phyloP scores from a whole-genome alignment of 1,284 basidiomycete species.

The Ustilago cynodontis region DNA sequence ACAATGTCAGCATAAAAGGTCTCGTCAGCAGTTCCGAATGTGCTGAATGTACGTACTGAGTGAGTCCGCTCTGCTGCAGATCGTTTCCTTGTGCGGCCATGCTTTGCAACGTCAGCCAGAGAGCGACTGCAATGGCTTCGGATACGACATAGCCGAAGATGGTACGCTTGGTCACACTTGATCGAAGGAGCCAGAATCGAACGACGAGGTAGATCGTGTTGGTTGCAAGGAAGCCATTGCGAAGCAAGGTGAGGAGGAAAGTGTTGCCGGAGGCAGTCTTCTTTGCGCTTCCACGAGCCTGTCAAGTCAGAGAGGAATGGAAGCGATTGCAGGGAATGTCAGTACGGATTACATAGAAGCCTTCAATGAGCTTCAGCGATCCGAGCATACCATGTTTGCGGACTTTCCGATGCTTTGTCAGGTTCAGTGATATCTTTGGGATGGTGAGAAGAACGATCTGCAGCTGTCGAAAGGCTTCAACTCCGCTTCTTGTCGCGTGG shows the following conservation, averaged over 20 bases:
- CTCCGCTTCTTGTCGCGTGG: not conserved
- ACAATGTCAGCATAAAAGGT: not conserved
- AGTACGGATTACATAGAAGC: too few species aligned
- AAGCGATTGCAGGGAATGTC: too few species aligned
- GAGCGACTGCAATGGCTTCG: conserved; percentile 60
- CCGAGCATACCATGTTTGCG: not conserved
- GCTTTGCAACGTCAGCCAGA: conserved; percentile 61
- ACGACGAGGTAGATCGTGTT: conserved; percentile 60
- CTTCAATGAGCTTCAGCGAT: not conserved
- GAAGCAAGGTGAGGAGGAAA: conserved; percentile 52
- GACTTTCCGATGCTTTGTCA: not conserved
- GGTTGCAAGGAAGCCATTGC: conserved; percentile 61
- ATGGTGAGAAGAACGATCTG: not conserved
- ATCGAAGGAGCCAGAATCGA: conserved; percentile 50
- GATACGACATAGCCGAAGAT: conserved; percentile 58
- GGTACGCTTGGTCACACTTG: conserved; percentile 30
- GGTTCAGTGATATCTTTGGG: not conserved
- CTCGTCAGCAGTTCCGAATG: not conserved
- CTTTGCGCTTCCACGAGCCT: conserved; percentile 57
- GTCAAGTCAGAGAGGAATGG: not conserved
- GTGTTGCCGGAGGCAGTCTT: conserved; percentile 60
- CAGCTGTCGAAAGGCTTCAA: conserved; percentile 3
- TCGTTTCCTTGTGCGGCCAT: conserved; percentile 69
- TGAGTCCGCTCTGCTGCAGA: conserved; percentile 66
- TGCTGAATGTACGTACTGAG: conserved; percentile 55